Percentiles rank a stretch among this genome's conserved stretches.
These are phyloP conservation scores for Suillus weaverae DNA, from an alignment of 768 basidiomycete species.

Conservation along the genomic window DNA sequence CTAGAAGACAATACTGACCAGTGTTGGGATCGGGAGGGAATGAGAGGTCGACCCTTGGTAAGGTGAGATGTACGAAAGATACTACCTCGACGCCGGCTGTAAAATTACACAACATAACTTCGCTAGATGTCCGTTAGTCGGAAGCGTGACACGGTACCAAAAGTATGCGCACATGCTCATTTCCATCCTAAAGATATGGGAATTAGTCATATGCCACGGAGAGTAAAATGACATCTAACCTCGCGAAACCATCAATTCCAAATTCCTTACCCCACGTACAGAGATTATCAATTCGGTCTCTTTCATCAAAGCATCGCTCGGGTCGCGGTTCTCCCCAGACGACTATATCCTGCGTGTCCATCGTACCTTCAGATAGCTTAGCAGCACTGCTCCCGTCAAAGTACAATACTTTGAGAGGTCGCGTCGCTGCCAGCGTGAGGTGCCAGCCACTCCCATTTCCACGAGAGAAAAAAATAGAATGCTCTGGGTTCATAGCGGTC, in stretches of 20 bases:
- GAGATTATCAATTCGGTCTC: constrained; percentile 25
- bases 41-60: neutral
- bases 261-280: constrained; percentile 35
- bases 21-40: neutral
- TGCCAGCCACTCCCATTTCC: constrained; percentile 19
- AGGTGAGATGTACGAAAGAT: constrained; percentile 37
- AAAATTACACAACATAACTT: constrained; percentile 51
- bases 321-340: constrained; percentile 29
- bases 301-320: constrained; percentile 21
- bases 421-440: constrained; percentile 15
- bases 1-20: neutral
- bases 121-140: constrained; percentile 29
- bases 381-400: constrained; percentile 16
- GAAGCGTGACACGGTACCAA: neutral
- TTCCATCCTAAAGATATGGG: constrained; percentile 39
- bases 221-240: constrained; percentile 11
- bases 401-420: constrained; percentile 12
- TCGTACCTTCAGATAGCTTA: constrained; percentile 22
- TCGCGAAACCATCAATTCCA: constrained; percentile 35
- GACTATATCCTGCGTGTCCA: constrained; percentile 39
- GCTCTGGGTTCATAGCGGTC: constrained; percentile 32
- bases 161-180: constrained; percentile 43
- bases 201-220: neutral
- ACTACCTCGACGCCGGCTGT: constrained; percentile 37
- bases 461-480: constrained; percentile 37